Base-by-base conservation (phyloP, 1,284 basidiomycete species). In the Ceratobasidium papillatum region DNA sequence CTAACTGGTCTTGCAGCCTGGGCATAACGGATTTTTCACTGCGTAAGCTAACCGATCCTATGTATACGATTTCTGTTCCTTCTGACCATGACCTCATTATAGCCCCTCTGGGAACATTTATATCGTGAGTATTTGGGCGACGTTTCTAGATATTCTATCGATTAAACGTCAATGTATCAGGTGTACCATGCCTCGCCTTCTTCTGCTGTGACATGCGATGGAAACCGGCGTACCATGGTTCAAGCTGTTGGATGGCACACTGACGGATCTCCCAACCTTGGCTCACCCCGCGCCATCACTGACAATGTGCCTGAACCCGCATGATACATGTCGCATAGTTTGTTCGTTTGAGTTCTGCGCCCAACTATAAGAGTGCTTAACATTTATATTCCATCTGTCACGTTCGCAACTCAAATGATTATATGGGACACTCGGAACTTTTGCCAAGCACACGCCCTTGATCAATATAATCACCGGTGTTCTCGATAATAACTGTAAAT, bases 71-170 rank as follows among this genome's bases (percentile, higher is more conserved):
- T 0, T 14, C 11, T 36, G 19, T 36, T 2, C 8, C 11, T 5
- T 32, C 25, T 11, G 43, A 43, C 47, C 30, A 7, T 32, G 19
- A 22, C 2, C 9, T 4, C 0, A 12, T 49, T 11, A n/a, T 45
- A 80, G 81, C 62, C 80, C 83, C 0, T 80, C 79, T 34, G 81
- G 81, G 8, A 78, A 79, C 43, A 81, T 81, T 27, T 82, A 78
- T 76, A 83, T 80, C 52, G 82, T 82, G 58, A 82, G 79, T 69
- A 81, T 66, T 80, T 17, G 32, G 2, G 12, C 19, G 22, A n/a
- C 17, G 11, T n/a, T 25, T 34, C 30, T 11, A 19, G 19, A 9
- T 27, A 27, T 22, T 25, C 47, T 5, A 30, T 17, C 36, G 12
- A 36, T 45, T 47, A 5, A 36, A 19, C 34, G 17, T n/a, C 3